Evolutionary conservation across 345 rosid genomes (phyloP).

Genomic region (Salix viminalis): DNA sequence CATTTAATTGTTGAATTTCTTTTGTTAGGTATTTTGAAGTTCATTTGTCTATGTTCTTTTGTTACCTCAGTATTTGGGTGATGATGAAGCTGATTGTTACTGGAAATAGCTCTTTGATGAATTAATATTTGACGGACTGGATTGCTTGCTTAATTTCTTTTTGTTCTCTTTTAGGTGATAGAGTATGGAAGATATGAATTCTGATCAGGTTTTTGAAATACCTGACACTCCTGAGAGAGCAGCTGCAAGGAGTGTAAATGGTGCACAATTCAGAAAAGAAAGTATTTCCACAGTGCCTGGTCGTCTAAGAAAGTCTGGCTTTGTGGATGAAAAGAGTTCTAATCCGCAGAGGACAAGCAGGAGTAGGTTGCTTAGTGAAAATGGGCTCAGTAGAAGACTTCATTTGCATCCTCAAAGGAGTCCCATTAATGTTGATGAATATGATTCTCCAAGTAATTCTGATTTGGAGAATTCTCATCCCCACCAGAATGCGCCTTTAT

Average conservation of each 20-base stretch:
- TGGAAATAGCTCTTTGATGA: neutral
- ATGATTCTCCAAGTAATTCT: constrained; percentile 21
- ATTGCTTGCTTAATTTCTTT: neutral
- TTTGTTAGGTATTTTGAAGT: neutral
- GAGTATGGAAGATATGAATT: constrained; percentile 69
- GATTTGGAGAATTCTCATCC: constrained; percentile 21
- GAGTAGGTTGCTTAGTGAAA: constrained; percentile 28
- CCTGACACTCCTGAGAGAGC: constrained; percentile 87
- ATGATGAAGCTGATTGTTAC: neutral
- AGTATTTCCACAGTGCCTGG: constrained; percentile 33
- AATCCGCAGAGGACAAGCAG: constrained; percentile 22
- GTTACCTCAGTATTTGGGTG: neutral
- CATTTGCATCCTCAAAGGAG: constrained; percentile 22
- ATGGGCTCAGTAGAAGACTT: constrained; percentile 27
- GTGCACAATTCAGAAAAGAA: constrained; percentile 30
- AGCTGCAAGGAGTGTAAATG: constrained; percentile 13
- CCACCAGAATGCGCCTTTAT: constrained; percentile 31
- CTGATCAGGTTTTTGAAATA: constrained; percentile 51
- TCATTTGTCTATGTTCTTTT: neutral
- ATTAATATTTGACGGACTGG: neutral
- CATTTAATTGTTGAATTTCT: neutral
- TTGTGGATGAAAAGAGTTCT: constrained; percentile 27
- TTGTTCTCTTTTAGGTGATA: constrained; percentile 3
- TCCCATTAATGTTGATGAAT: constrained; percentile 25
- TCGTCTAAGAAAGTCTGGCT: constrained; percentile 24